phyloP scores from a whole-genome alignment of 768 basidiomycete species.

The Lactifluus piperatus region DNA sequence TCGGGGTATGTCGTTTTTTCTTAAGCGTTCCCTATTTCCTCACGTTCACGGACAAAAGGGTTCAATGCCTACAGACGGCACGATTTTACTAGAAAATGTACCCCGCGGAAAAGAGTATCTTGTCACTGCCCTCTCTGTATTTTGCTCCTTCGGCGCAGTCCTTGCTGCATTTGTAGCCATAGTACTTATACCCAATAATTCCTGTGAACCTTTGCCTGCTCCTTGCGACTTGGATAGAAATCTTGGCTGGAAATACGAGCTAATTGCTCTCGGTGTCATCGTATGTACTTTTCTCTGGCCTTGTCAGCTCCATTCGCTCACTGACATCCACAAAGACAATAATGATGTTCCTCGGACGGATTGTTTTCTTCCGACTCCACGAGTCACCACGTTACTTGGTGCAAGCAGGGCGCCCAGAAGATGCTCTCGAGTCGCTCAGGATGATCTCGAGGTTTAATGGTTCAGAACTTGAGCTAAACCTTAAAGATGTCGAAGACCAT shows the following conservation, averaged over 20 bases:
- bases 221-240: slow-evolving; percentile 71
- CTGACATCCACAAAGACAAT: slow-evolving; percentile 49
- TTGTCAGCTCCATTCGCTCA: not conserved
- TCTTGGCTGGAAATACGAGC: slow-evolving; percentile 82
- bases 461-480: slow-evolving; percentile 51
- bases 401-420: slow-evolving; percentile 73
- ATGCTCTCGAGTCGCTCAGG: slow-evolving; percentile 76
- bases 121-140: slow-evolving; percentile 86
- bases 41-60: slow-evolving; percentile 40
- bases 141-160: slow-evolving; percentile 91
- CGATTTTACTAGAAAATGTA: slow-evolving; percentile 85
- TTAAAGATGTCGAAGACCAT: slow-evolving; percentile 59
- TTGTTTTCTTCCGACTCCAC: slow-evolving; percentile 84
- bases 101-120: slow-evolving; percentile 89
- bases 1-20: slow-evolving; percentile 53
- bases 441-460: slow-evolving; percentile 86
- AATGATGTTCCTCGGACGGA: slow-evolving; percentile 78
- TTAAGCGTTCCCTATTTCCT: not conserved
- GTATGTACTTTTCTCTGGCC: slow-evolving; percentile 43
- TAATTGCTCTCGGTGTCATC: slow-evolving; percentile 67
- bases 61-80: slow-evolving; percentile 96
- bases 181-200: slow-evolving; percentile 65
- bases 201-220: slow-evolving; percentile 41
- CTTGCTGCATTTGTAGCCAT: slow-evolving; percentile 75
- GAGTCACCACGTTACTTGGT: slow-evolving; percentile 94